Percentiles rank a stretch among this genome's conserved stretches.
phyloP scores from a whole-genome alignment of 2,329 filamentous ascomycete species.

The Nannizzia gypsea region DNA sequence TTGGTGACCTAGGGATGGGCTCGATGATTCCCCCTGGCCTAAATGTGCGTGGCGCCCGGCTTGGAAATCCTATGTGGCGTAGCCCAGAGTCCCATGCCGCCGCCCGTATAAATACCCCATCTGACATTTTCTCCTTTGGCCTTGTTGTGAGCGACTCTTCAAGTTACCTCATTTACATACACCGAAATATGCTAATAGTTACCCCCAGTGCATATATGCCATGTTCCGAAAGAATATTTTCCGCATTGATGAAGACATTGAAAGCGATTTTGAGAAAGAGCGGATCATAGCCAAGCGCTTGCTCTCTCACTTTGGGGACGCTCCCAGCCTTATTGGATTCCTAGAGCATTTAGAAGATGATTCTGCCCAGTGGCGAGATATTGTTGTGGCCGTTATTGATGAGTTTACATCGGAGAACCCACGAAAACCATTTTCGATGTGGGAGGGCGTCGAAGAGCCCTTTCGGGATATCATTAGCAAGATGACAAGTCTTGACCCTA shows the following conservation, averaged over 20 bases:
- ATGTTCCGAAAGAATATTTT: neutral
- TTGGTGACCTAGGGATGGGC: conserved; percentile 9
- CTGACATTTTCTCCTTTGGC: conserved; percentile 9
- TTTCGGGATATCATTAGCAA: neutral
- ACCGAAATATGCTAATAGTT: neutral
- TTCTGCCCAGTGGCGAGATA: neutral
- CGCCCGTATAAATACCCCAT: conserved; percentile 6
- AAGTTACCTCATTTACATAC: neutral
- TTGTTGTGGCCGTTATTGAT: neutral
- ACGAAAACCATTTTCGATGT: neutral
- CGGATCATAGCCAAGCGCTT: conserved; percentile 5
- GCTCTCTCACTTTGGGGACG: conserved; percentile 9
- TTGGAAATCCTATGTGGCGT: conserved; percentile 11
- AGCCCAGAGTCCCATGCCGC: conserved; percentile 9
- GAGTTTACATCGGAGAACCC: neutral
- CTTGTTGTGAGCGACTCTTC: conserved; percentile 7
- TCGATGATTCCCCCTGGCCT: conserved; percentile 7
- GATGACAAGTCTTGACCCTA: neutral
- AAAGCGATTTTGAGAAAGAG: conserved; percentile 5
- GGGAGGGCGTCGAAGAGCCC: neutral
- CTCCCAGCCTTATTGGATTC: neutral
- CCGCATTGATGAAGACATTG: neutral
- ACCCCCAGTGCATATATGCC: neutral
- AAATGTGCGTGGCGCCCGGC: conserved; percentile 8
- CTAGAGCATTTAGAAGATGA: neutral